Evolutionary conservation across 371 early-diverging fungal genomes (phyloP), one percentile per base, ranked within the genome.

Genomic region (Conidiobolus incongruus): DNA sequence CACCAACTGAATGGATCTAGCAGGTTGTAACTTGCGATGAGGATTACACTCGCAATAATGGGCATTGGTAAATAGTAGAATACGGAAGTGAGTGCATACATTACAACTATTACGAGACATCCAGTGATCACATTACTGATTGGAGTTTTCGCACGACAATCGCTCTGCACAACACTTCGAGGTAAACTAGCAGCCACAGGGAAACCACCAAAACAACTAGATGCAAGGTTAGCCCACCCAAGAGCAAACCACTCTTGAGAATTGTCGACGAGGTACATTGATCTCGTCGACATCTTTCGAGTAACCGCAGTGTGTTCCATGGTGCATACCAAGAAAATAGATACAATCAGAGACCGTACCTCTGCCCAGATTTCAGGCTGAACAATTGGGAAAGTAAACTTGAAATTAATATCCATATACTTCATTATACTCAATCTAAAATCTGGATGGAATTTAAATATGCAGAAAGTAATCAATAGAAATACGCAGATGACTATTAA

Each of bases 151-250:
- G 26, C 26, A 26, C 3, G 26, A 8, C 26, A 26, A 8, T 26
- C 26, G 26, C 26, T 26, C 8, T 26, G 26, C 52, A 87, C 73
- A 28, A 84, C 80, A 0, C 84, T 76, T 43, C 88, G 71, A 13
- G 82, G 77, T 51, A 88, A 81, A 4, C 85, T 79, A 13, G 86
- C 88, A 29, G 88, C 78, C 2, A 74, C 75, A 3, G 86, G 77
- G 58, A 71, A 82, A 0, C 71, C 77, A 39, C 79, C 77, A 55
- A 87, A 75, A 64, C 85, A 82, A 17, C 79, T 58, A 8, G 76
- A 76, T 50, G 73, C 54, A 34, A 82, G 54, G 57, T 90, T 90
- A 26, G 77, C 67, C 19, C 79, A 47, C 5, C 87, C 88, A 21
- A 87, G 63, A n/a, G 87, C 82, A 41, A 84, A 65, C 20, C 85